These are phyloP conservation scores for Sophora flavescens DNA, from an alignment of 306 rosid species.

Conservation along the genomic window DNA sequence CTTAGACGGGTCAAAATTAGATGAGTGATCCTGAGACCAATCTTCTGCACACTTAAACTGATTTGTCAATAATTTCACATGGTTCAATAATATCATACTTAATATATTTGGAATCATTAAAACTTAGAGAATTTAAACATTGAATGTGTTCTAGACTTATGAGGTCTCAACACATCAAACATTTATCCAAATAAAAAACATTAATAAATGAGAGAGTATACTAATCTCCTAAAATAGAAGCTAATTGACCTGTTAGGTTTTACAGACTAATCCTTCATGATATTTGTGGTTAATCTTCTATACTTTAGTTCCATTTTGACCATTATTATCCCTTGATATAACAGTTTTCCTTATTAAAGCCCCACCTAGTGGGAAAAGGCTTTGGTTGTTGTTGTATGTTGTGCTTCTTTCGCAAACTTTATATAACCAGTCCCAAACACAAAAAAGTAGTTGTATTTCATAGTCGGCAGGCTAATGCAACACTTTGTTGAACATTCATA, in stretches of 20 bases:
- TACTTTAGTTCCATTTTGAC: background rate
- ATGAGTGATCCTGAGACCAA: too few species aligned
- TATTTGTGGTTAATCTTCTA: constrained; percentile 24
- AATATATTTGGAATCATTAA: too few species aligned
- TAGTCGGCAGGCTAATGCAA: background rate
- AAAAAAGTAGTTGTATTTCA: background rate
- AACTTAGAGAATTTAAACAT: too few species aligned
- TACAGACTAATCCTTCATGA: background rate
- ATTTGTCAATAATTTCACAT: too few species aligned
- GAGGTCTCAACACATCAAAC: too few species aligned
- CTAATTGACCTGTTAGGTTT: background rate
- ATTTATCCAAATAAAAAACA: background rate
- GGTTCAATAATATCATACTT: too few species aligned
- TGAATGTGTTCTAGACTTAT: too few species aligned
- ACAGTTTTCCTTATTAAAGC: background rate
- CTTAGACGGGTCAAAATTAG: too few species aligned
- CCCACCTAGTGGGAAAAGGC: background rate
- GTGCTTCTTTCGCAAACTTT: background rate
- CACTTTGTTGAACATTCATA: too few species aligned
- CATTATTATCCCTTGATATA: constrained; percentile 5
- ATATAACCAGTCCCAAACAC: background rate
- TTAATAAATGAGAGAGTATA: background rate
- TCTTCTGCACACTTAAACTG: too few species aligned
- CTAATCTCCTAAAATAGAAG: constrained; percentile 7
- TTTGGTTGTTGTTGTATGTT: background rate